Evolutionary conservation across 2,329 filamentous ascomycete species (phyloP).

Genomic region (Fusarium solani-melongenae): DNA sequence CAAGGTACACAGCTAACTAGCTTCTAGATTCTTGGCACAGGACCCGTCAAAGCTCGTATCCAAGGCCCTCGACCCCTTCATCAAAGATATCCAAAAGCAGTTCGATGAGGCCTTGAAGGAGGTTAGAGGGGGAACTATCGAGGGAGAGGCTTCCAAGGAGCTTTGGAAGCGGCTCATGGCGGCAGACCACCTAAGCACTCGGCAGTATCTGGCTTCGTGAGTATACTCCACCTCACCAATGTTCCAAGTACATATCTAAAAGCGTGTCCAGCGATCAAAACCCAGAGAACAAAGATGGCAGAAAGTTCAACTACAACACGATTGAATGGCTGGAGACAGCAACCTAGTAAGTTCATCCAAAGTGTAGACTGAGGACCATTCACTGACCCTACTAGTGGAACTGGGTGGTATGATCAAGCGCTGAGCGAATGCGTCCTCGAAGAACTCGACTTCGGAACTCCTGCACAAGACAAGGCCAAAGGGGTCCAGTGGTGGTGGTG

Average conservation of each 20-base stretch:
- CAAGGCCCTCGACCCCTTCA: background rate
- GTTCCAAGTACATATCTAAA: background rate
- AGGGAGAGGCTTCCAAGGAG: background rate
- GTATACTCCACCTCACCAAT: background rate
- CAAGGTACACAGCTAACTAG: background rate
- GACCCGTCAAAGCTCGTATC: constrained; percentile 5
- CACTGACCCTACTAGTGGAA: constrained; percentile 14
- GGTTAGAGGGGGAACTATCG: background rate
- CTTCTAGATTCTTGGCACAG: background rate
- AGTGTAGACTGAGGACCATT: background rate
- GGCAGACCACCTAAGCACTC: constrained; percentile 27
- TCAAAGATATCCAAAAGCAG: background rate
- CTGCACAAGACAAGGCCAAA: background rate
- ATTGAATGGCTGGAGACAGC: constrained; percentile 39
- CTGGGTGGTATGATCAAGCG: constrained; percentile 38
- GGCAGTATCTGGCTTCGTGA: constrained; percentile 36
- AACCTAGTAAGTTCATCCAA: constrained; percentile 20
- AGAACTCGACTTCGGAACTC: constrained; percentile 31
- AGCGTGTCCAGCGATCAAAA: background rate
- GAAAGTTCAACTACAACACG: constrained; percentile 31
- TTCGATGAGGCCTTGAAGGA: background rate
- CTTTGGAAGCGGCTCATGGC: constrained; percentile 25
- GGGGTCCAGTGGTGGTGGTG: constrained; percentile 32
- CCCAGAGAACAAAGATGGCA: background rate
- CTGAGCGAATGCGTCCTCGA: constrained; percentile 33